Percentiles rank a stretch among this genome's conserved stretches.
These are phyloP conservation scores for Hippophae rhamnoides DNA, from an alignment of 306 rosid species.

Conservation along the genomic window DNA sequence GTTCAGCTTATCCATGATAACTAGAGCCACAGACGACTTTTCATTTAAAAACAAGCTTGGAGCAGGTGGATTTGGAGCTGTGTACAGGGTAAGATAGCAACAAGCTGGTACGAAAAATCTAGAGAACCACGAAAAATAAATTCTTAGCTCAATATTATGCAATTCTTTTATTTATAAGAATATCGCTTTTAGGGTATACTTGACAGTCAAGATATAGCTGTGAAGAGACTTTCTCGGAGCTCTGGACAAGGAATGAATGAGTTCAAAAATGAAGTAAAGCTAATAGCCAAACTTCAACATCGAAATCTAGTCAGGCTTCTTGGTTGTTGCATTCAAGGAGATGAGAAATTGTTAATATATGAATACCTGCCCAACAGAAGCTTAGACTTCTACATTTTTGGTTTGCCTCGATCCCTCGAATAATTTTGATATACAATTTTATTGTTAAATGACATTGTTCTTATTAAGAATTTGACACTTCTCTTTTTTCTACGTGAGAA, in stretches of 20 bases:
- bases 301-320: slow-evolving; percentile 42
- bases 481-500: neutral
- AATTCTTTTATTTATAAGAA: neutral
- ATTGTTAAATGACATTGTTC: neutral
- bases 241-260: slow-evolving; percentile 39
- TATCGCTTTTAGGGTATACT: slow-evolving; percentile 31
- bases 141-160: neutral
- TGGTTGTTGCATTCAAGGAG: slow-evolving; percentile 39
- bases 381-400: slow-evolving; percentile 38
- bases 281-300: slow-evolving; percentile 45
- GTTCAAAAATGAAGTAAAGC: slow-evolving; percentile 39
- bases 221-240: slow-evolving; percentile 37
- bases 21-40: slow-evolving; percentile 31
- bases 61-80: slow-evolving; percentile 46
- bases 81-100: slow-evolving; percentile 27
- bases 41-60: slow-evolving; percentile 29
- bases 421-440: neutral
- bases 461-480: neutral
- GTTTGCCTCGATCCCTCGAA: slow-evolving; percentile 1
- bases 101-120: neutral
- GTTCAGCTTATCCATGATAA: slow-evolving; percentile 22
- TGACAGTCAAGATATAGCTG: slow-evolving; percentile 41
- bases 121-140: neutral
- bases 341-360: slow-evolving; percentile 32
- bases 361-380: slow-evolving; percentile 42